A percentile compares a stretch with the other conserved stretches of the same genome.
Evolutionary conservation across 768 basidiomycete species (phyloP).

Genomic region (Lactarius tabidus): DNA sequence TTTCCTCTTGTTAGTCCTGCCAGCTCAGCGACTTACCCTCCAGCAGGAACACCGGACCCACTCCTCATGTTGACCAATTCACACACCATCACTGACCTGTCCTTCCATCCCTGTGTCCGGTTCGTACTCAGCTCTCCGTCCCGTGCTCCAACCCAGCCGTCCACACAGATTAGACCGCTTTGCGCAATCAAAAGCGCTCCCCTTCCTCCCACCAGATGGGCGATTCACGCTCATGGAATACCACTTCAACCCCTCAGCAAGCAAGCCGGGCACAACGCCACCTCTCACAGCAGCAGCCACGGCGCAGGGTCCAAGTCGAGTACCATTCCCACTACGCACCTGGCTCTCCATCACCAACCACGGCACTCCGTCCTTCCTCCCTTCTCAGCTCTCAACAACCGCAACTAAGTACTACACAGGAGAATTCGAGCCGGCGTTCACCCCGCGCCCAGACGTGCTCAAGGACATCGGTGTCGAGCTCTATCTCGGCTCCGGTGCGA

Average conservation of each 20-base stretch:
- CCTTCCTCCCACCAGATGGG: slow-evolving; percentile 94
- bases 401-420: slow-evolving; percentile 36
- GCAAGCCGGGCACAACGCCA: slow-evolving; percentile 36
- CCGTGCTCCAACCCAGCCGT: not conserved
- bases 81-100: slow-evolving; percentile 48
- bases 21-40: not conserved
- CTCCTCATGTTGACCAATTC: slow-evolving; percentile 63
- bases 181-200: slow-evolving; percentile 69
- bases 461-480: slow-evolving; percentile 71
- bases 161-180: slow-evolving; percentile 67
- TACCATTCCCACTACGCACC: slow-evolving; percentile 36
- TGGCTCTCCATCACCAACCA: slow-evolving; percentile 36
- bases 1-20: not conserved
- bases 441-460: slow-evolving; percentile 47
- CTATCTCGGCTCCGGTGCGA: slow-evolving; percentile 69
- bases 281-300: slow-evolving; percentile 33
- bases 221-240: slow-evolving; percentile 83
- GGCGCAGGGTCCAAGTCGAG: slow-evolving; percentile 29
- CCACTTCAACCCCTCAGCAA: slow-evolving; percentile 51
- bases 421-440: slow-evolving; percentile 47
- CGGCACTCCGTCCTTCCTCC: slow-evolving; percentile 36
- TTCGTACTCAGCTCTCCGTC: slow-evolving; percentile 34
- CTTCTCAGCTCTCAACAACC: slow-evolving; percentile 22
- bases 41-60: slow-evolving; percentile 81
- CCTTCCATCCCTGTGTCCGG: slow-evolving; percentile 94